phyloP scores from a whole-genome alignment of 768 basidiomycete genomes.

The Nidularia pulvinata region DNA sequence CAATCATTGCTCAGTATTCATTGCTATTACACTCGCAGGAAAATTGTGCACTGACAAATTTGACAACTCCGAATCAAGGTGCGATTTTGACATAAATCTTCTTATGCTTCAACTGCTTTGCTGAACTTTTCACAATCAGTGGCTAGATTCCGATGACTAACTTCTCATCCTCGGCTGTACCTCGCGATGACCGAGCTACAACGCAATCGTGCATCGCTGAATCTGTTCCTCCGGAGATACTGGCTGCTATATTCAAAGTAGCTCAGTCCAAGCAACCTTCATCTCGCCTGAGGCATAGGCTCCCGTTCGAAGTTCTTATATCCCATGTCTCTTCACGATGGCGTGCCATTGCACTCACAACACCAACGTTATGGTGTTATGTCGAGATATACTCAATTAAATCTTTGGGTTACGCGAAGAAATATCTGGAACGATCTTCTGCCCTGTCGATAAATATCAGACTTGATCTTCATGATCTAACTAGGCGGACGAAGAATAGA shows the following conservation, averaged over 20 bases:
- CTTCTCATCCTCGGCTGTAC: too few species aligned
- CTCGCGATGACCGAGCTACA: too few species aligned
- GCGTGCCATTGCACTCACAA: constrained; percentile 31
- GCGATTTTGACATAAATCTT: too few species aligned
- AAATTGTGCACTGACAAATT: too few species aligned
- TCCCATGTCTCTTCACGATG: constrained; percentile 42
- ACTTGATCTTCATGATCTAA: constrained; percentile 25
- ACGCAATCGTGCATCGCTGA: too few species aligned
- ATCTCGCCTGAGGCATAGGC: constrained; percentile 12
- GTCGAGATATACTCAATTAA: constrained; percentile 24
- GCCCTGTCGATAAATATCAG: constrained; percentile 21
- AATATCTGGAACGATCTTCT: constrained; percentile 27
- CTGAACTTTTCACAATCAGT: too few species aligned
- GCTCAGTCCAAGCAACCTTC: constrained; percentile 14
- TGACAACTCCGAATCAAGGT: too few species aligned
- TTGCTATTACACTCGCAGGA: too few species aligned
- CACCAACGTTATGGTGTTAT: constrained; percentile 36
- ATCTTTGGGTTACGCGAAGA: constrained; percentile 16
- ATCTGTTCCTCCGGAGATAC: constrained; percentile 4
- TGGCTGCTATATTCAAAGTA: constrained; percentile 21
- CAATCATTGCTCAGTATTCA: too few species aligned
- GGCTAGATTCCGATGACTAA: too few species aligned
- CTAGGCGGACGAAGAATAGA: constrained; percentile 9
- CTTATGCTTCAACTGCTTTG: too few species aligned
- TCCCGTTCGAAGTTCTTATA: constrained; percentile 32